These are phyloP conservation scores for Boletellus deceptivus DNA, from an alignment of 1,284 basidiomycete species.

Conservation along the genomic window DNA sequence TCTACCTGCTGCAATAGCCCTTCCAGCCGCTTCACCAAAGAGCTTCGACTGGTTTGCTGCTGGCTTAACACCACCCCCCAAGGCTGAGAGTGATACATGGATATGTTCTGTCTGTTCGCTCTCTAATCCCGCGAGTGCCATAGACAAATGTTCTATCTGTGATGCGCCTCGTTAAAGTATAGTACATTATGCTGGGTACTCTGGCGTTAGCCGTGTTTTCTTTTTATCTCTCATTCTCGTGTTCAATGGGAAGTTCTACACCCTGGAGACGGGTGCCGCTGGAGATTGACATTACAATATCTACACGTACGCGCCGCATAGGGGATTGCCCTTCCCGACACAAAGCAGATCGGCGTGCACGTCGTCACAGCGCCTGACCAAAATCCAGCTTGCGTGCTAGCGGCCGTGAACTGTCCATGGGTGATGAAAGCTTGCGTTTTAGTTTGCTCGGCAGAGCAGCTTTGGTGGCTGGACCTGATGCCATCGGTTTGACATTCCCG, in stretches of 20 bases:
- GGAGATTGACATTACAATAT: slow-evolving; percentile 6
- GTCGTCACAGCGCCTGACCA: slow-evolving; percentile 24
- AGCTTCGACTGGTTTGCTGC: slow-evolving; percentile 55
- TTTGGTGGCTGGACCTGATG: slow-evolving; percentile 37
- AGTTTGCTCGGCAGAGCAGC: slow-evolving; percentile 42
- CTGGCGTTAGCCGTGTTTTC: not conserved
- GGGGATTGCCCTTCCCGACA: not conserved
- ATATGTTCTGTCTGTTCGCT: slow-evolving; percentile 44
- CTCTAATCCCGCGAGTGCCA: slow-evolving; percentile 35
- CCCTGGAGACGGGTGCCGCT: not conserved
- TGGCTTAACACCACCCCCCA: slow-evolving; percentile 42
- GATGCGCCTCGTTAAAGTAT: slow-evolving; percentile 35
- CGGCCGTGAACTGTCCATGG: slow-evolving; percentile 39
- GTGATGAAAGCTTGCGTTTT: slow-evolving; percentile 48
- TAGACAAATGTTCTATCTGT: slow-evolving; percentile 41
- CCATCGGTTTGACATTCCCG: slow-evolving; percentile 55
- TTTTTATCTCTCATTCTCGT: slow-evolving; percentile 20
- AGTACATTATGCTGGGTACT: slow-evolving; percentile 10
- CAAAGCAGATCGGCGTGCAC: not conserved
- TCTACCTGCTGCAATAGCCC: not conserved
- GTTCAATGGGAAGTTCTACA: slow-evolving; percentile 1
- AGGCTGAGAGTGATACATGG: slow-evolving; percentile 37
- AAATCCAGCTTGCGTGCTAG: slow-evolving; percentile 51
- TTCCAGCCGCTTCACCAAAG: slow-evolving; percentile 18
- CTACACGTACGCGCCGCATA: slow-evolving; percentile 3